Evolutionary conservation across 2,329 filamentous ascomycete species (phyloP), one percentile per base, ranked within the genome.

Genomic region (Rutstroemia sp.): DNA sequence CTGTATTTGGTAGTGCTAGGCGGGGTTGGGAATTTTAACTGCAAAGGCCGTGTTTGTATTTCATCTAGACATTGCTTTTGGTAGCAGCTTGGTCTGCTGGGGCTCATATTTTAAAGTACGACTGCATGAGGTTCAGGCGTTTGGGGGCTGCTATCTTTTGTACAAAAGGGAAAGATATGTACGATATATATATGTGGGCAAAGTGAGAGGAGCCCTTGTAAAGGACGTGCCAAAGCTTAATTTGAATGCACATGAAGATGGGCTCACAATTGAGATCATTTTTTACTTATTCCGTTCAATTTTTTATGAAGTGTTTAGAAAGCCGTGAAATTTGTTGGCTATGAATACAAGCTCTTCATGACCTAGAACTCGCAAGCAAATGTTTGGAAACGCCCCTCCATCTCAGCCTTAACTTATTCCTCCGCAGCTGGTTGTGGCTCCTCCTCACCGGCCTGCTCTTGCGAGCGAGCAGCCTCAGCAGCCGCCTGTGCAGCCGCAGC

Each of bases 401-500:
- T 61, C 61, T 57, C 57, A 58, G 41, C 61, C 54, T 52, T 12
- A 55, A 61, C 64, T 61, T 69, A 69, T 64, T 70, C 61, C 67
- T 71, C 68, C 66, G 79, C 78, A 46, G 12, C 53, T 45, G 46
- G 53, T 21, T 42, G 46, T 42, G 53, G 16, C 38, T 50, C 42
- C 75, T 82, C 70, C 59, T 73, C 78, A 64, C 74, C 78, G 66
- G 71, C 72, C 71, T 78, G 74, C 70, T 81, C 81, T 63, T 73
- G 70, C 55, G 79, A 77, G 64, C 76, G 76, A 52, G 73, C 73
- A 68, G 82, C 82, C 70, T 82, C 81, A 65, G 82, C 86, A 63
- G 83, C 82, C 60, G 84, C 84, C 74, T 87, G 83, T 68, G 83
- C 82, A 67, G 82, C 81, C 58, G 83, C 70, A 64, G 84, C 83